Evolutionary conservation across 352 stramenopile genomes (phyloP).

Genomic region (Globisporangium emineosum): DNA sequence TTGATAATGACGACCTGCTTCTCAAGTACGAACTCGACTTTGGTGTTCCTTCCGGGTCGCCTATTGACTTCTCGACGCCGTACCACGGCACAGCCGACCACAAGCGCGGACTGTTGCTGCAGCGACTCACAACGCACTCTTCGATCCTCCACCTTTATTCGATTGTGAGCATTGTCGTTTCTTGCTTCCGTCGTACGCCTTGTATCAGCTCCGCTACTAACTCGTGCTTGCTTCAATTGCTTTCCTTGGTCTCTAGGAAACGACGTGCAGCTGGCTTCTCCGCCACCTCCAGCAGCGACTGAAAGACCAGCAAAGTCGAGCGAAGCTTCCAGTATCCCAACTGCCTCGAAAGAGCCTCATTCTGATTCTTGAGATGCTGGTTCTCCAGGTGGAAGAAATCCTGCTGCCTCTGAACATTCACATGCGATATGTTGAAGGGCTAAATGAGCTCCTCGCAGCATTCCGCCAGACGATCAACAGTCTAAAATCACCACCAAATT

Average conservation of each 20-base stretch:
- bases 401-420: slow-evolving; percentile 1
- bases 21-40: slow-evolving; percentile 28
- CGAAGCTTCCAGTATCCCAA: background rate
- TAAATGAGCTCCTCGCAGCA: background rate
- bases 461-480: background rate
- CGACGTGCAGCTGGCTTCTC: slow-evolving; percentile 9
- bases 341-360: background rate
- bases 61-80: background rate
- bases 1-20: slow-evolving; percentile 19
- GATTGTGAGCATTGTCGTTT: slow-evolving; percentile 17
- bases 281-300: slow-evolving; percentile 1
- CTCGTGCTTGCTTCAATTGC: background rate
- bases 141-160: slow-evolving; percentile 26
- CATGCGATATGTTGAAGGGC: slow-evolving; percentile 12
- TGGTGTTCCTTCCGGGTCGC: background rate
- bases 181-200: background rate
- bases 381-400: background rate
- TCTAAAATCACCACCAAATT: background rate
- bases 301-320: background rate
- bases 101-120: background rate
- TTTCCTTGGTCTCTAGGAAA: background rate
- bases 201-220: background rate
- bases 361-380: background rate
- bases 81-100: background rate
- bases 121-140: slow-evolving; percentile 17